Percentiles rank a stretch among this genome's conserved stretches.
Conservation (phyloP, 805 yeast genomes). For the Starmerella kuoi region DNA sequence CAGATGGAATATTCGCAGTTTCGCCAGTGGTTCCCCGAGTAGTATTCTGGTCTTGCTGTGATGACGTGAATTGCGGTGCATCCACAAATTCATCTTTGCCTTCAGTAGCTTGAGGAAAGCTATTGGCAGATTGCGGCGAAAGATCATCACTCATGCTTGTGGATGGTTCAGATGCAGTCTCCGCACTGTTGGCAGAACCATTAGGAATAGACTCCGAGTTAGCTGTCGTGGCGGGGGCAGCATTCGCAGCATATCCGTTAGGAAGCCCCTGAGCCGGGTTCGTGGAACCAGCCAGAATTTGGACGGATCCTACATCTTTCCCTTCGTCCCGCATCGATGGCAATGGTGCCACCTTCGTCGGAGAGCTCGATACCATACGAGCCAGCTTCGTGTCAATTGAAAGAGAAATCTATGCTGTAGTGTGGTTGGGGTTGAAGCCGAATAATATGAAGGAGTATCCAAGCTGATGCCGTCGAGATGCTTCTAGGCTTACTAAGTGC, state of each 20-base stretch:
- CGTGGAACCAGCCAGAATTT: background rate
- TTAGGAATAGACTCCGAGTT: background rate
- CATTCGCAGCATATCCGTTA: background rate
- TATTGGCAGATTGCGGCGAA: background rate
- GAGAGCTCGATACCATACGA: slow-evolving; percentile 4
- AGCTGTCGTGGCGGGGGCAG: too few species aligned
- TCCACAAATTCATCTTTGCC: slow-evolving; percentile 2
- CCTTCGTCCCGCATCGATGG: slow-evolving; percentile 1
- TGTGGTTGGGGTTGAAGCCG: slow-evolving; percentile 1
- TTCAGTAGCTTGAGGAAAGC: background rate
- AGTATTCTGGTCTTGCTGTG: too few species aligned
- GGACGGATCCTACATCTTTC: background rate
- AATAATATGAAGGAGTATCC: background rate
- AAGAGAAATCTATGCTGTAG: background rate
- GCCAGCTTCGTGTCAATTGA: background rate
- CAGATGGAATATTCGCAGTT: too few species aligned
- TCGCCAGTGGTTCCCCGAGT: too few species aligned
- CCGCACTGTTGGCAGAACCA: background rate
- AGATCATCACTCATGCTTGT: background rate
- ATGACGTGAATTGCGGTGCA: too few species aligned
- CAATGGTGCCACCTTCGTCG: slow-evolving; percentile 4
- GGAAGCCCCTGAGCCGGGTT: background rate
- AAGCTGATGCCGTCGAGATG: background rate
- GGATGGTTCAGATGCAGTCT: slow-evolving; percentile 1
- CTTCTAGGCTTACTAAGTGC: too few species aligned